Percentiles rank a stretch among this genome's conserved stretches.
These are phyloP conservation scores for Talaromyces sp. DNA, from an alignment of 2,329 filamentous ascomycete species.

Conservation along the genomic window DNA sequence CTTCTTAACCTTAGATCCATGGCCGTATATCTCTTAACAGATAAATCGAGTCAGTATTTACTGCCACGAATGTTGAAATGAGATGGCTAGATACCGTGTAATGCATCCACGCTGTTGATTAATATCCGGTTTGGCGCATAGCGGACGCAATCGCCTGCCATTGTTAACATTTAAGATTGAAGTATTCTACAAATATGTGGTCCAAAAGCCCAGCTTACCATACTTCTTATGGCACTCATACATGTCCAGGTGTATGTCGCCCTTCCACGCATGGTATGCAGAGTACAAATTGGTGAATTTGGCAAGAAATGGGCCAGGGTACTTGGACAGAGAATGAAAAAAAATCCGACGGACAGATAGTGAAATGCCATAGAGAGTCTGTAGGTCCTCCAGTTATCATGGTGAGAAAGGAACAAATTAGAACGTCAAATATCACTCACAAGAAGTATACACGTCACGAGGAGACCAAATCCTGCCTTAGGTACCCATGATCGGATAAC, in stretches of 20 bases:
- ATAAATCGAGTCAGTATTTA: not conserved
- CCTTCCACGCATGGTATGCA: constrained; percentile 28
- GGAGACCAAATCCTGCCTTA: not conserved
- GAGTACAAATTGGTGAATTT: constrained; percentile 7
- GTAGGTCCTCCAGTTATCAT: not conserved
- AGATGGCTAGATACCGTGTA: not conserved
- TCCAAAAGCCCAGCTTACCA: constrained; percentile 17
- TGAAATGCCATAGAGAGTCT: not conserved
- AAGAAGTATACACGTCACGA: not conserved
- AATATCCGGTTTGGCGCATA: not conserved
- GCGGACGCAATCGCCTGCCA: not conserved
- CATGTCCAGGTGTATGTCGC: constrained; percentile 33
- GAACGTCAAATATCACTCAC: not conserved
- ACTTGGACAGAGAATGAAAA: constrained; percentile 1
- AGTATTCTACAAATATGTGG: not conserved
- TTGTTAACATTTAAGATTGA: not conserved
- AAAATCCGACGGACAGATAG: not conserved
- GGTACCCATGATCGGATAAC: not conserved
- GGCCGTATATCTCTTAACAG: not conserved
- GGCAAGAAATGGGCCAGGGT: constrained; percentile 12
- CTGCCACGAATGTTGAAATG: not conserved
- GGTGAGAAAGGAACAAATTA: not conserved
- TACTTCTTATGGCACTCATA: constrained; percentile 30
- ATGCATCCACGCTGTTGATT: not conserved
- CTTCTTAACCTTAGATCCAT: not conserved